Evolutionary conservation across 768 basidiomycete genomes (phyloP), one percentile per base, ranked within the genome.

Genomic region (Mycena floridula): DNA sequence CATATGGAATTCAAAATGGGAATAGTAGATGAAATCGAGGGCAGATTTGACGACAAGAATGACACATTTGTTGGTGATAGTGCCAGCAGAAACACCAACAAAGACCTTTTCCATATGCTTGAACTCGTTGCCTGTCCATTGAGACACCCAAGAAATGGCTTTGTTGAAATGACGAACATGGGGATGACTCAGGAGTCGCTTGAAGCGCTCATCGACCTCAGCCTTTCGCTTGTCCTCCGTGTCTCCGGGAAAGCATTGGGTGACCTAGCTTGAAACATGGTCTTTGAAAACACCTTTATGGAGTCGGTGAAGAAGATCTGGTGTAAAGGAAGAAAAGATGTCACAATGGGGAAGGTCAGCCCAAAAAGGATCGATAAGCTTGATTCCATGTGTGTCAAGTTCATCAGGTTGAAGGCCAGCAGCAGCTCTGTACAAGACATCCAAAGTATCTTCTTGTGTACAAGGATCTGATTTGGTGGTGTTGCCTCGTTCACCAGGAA

Each of bases 1-100:
- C 2, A 42, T 42, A 30, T 56, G 55, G 20, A 21, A 7, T 23
- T 46, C 35, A 30, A 42, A 48, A 15, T 54, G 50, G 1, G 57
- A 50, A 11, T 50, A 21, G 30, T 50, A 56, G 18, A 53, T 54
- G 38, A 58, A 58, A 30, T 58, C 54, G 4, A 54, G 22, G 18
- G 56, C 12, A 3, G 57, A 49, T 7, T 43, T 43, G 7, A 42
- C 45, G 7, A 32, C 40, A 16, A 13, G 7, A 22, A 46, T 13
- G 22, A 46, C 45, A n/a, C n/a, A n/a, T 15, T 32, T 11, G 9
- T 25, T 18, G 18, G 15, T 22, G n/a, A 46, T 27, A 15, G 25
- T 39, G 16, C 45, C 40, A 28, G 40, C 13, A 16, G 41, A 15
- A 12, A 42, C 20, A 25, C 45, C 45, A 15, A 46, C 22, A 42